These are phyloP conservation scores for Apiospora hydei DNA, from an alignment of 2,329 filamentous ascomycete genomes.

Conservation along the genomic window DNA sequence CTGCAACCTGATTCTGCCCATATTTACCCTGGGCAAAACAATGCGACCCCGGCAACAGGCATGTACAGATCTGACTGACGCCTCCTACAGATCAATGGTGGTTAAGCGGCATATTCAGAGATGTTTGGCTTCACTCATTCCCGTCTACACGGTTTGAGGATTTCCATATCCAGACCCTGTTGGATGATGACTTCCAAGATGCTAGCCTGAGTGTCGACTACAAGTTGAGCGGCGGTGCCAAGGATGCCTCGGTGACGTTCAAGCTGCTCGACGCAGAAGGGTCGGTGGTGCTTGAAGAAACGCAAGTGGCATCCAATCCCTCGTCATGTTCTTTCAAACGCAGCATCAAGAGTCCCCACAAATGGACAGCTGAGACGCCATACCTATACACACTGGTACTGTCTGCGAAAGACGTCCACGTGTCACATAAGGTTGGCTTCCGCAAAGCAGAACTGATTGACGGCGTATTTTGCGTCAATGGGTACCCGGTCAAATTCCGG, in stretches of 20 bases:
- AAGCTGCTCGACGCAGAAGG: constrained; percentile 47
- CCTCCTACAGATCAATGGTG: constrained; percentile 68
- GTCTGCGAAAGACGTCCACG: constrained; percentile 45
- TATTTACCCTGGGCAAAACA: background rate
- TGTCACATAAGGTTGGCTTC: constrained; percentile 68
- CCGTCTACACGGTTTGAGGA: constrained; percentile 62
- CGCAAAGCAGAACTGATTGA: constrained; percentile 66
- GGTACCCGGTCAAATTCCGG: constrained; percentile 67
- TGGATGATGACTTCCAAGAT: constrained; percentile 62
- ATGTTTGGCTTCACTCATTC: constrained; percentile 71
- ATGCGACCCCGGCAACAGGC: background rate
- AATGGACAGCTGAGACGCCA: constrained; percentile 76
- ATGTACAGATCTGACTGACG: background rate
- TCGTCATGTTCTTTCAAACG: constrained; percentile 46
- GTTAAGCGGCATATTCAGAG: constrained; percentile 72
- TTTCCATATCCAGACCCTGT: constrained; percentile 60
- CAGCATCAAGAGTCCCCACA: constrained; percentile 56
- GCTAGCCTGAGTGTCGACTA: constrained; percentile 58
- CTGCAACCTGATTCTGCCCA: background rate
- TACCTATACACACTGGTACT: constrained; percentile 62
- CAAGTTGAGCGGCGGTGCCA: constrained; percentile 47
- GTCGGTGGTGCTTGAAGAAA: constrained; percentile 36
- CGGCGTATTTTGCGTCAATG: constrained; percentile 70
- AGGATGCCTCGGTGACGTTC: constrained; percentile 37
- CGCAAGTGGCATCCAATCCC: constrained; percentile 34